These are phyloP conservation scores for Geotrichum histeridarum DNA, from an alignment of 1,139 yeast species.

Conservation along the genomic window DNA sequence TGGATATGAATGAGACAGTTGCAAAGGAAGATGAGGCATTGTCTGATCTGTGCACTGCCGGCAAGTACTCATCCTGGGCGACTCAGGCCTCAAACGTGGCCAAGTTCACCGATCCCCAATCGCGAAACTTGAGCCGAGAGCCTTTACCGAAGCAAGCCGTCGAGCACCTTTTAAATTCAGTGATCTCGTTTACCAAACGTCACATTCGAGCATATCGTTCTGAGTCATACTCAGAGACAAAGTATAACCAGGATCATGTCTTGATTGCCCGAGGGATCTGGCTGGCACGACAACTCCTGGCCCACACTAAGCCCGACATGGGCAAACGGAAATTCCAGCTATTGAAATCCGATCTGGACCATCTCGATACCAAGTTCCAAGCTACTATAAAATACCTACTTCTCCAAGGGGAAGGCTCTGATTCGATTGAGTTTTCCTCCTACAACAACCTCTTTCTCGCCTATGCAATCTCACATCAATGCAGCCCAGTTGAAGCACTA, in stretches of 20 bases:
- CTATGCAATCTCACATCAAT: conserved; percentile 21
- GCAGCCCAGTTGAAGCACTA: conserved; percentile 20
- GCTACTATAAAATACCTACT: conserved; percentile 16
- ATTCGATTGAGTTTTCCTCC: conserved; percentile 6
- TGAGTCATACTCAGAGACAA: neutral
- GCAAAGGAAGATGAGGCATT: conserved; percentile 27
- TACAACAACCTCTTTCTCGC: conserved; percentile 25
- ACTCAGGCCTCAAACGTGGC: conserved; percentile 16
- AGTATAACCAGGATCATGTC: conserved; percentile 16
- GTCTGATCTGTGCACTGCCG: conserved; percentile 23
- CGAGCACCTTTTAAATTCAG: conserved; percentile 18
- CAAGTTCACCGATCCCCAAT: neutral
- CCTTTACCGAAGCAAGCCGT: conserved; percentile 4
- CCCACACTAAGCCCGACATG: neutral
- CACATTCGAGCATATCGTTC: conserved; percentile 7
- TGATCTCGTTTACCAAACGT: conserved; percentile 14
- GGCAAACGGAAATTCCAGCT: neutral
- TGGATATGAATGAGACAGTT: conserved; percentile 47
- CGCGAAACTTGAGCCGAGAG: neutral
- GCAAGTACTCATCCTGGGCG: conserved; percentile 24
- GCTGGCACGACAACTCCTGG: conserved; percentile 15
- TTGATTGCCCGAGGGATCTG: conserved; percentile 21
- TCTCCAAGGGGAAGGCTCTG: conserved; percentile 17
- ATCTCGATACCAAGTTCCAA: conserved; percentile 11
- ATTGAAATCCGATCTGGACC: neutral